A percentile compares a stretch with the other conserved stretches of the same genome.
phyloP scores from a whole-genome alignment of 176 grass and related monocot species.

The Oryza rufipogon region DNA sequence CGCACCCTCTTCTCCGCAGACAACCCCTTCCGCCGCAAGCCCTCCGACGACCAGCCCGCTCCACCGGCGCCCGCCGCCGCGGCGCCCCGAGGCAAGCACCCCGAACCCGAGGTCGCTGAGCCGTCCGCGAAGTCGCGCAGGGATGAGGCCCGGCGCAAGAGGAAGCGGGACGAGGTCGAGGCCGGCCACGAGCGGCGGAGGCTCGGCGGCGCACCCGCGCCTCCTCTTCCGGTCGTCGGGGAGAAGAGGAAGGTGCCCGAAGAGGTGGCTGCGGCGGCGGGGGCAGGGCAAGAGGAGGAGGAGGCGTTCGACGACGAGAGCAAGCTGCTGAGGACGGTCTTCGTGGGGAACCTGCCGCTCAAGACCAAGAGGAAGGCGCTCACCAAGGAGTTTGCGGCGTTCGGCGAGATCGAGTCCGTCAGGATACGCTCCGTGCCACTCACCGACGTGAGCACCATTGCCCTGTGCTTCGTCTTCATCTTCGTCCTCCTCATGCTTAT shows the following conservation, averaged over 20 bases:
- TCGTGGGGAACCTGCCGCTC: conserved; percentile 92
- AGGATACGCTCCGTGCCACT: conserved; percentile 92
- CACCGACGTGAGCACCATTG: conserved; percentile 62
- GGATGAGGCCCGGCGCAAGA: conserved; percentile 40
- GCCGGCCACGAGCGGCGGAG: conserved; percentile 16
- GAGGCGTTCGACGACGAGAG: conserved; percentile 79
- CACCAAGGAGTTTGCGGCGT: conserved; percentile 66
- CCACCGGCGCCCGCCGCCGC: background rate
- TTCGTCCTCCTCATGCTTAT: background rate
- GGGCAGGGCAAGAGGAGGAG: conserved; percentile 34
- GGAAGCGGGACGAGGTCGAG: conserved; percentile 58
- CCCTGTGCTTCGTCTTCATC: background rate
- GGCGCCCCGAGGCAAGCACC: conserved; percentile 16
- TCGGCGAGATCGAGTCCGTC: conserved; percentile 81
- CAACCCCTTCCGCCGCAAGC: conserved; percentile 68
- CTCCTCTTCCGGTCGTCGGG: conserved; percentile 36
- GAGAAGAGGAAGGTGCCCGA: conserved; percentile 79
- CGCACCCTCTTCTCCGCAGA: conserved; percentile 62
- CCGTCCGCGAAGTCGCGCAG: conserved; percentile 37
- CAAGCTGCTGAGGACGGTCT: conserved; percentile 86
- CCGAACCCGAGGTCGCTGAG: background rate
- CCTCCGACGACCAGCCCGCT: conserved; percentile 14
- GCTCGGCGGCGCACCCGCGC: background rate
- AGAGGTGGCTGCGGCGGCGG: conserved; percentile 31
- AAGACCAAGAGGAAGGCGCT: conserved; percentile 71